Base-by-base conservation (phyloP, 2,329 filamentous ascomycete species). In the Fusarium zealandicum region DNA sequence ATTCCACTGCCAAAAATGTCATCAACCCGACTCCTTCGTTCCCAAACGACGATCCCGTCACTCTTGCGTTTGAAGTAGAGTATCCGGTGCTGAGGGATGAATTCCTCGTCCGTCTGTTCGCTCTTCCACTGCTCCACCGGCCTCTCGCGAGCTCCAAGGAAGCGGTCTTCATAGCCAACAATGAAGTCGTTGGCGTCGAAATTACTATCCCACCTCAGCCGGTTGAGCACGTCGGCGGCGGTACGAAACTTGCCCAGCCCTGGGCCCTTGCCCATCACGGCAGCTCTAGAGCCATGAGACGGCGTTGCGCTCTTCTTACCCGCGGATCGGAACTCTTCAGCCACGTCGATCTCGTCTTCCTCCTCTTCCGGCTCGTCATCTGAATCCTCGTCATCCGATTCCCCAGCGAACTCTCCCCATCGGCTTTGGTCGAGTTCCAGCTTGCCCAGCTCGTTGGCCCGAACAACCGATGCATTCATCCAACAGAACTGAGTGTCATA, bases 21-120 rank as follows among this genome's bases (percentile, higher is more conserved):
- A 65, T 86, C 84, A 41, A 75, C 75, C 61, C 82, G 79, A 56
- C 73, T 76, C 61, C 75, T 76, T 56, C 81, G 72, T 63, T 87
- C 82, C 84, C 85, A 87, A 4, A 86, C 74, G n/a, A 81, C 69
- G 5, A 66, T 68, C 0, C 76, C 76, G 54, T 83, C 82, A 51
- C 76, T 80, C 66, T 70, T 78, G 10, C 79, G 75, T 69, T 79
- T 83, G 65, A 88, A 87, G 68, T 85, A 87, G 50, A 85, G 67
- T 57, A 88, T 84, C 13, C 85, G 76, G 64, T 87, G 84, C 70
- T 87, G 82, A 6, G 85, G 85, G 49, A 88, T 87, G 64, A 86
- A 88, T 69, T 88, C 85, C 54, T 87, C 83, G 59, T 87, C 81
- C 27, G 84, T 86, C 70, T 83, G 80, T 64, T 87, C 84, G 13